Evolutionary conservation across 2,329 filamentous ascomycete species (phyloP).

Genomic region (Ophiocordyceps sinensis): DNA sequence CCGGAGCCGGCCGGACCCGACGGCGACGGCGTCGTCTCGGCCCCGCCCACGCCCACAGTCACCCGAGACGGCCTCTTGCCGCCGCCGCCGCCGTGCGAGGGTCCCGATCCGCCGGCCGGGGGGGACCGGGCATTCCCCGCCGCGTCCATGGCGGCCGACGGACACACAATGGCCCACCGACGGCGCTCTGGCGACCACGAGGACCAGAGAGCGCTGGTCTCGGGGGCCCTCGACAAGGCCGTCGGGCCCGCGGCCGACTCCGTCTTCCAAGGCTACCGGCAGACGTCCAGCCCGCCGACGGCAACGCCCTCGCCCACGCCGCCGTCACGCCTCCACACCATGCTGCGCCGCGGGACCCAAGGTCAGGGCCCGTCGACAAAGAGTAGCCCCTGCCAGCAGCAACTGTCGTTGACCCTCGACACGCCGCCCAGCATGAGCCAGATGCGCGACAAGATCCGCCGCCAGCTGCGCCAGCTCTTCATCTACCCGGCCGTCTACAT

Average conservation of each 20-base stretch:
- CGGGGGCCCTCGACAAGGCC: too few relatives aligned
- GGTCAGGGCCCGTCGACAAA: constrained; percentile 5
- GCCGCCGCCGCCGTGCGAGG: too few relatives aligned
- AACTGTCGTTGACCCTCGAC: constrained; percentile 9
- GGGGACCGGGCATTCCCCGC: too few relatives aligned
- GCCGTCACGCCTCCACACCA: constrained; percentile 10
- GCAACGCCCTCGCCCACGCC: constrained; percentile 1
- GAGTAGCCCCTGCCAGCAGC: constrained; percentile 1
- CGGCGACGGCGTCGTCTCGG: neutral
- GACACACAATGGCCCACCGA: too few relatives aligned
- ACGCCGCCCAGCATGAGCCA: constrained; percentile 14
- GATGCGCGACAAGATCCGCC: constrained; percentile 42
- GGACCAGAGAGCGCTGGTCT: too few relatives aligned
- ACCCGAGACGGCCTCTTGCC: too few relatives aligned
- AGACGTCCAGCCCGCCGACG: neutral
- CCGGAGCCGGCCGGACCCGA: neutral
- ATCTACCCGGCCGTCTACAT: constrained; percentile 64
- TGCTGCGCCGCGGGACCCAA: constrained; percentile 7
- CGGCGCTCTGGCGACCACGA: too few relatives aligned
- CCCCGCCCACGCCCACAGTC: too few relatives aligned
- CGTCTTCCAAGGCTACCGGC: neutral
- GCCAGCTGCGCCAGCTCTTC: constrained; percentile 58
- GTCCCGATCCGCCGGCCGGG: too few relatives aligned
- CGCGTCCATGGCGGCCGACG: too few relatives aligned
- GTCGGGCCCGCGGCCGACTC: too few relatives aligned